These are phyloP conservation scores for Melaleuca quinquenervia DNA, from an alignment of 345 rosid species.

Conservation along the genomic window DNA sequence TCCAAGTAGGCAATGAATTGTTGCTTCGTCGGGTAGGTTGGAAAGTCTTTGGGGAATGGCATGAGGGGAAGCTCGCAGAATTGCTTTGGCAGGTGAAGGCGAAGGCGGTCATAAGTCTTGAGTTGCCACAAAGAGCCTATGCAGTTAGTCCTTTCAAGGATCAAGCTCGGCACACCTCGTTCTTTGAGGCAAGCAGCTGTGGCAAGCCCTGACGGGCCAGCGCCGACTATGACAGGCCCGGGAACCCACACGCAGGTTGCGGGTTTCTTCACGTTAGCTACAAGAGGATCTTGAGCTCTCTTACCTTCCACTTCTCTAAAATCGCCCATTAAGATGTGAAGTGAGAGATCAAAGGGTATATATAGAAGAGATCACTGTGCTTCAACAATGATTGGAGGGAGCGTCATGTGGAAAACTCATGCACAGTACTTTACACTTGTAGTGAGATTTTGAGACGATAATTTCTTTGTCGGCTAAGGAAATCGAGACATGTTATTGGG, in stretches of 20 bases:
- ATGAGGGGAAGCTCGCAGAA: constrained; percentile 67
- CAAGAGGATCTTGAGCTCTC: constrained; percentile 3
- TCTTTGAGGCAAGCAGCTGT: constrained; percentile 59
- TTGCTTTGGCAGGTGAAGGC: constrained; percentile 82
- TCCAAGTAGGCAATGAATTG: constrained; percentile 57
- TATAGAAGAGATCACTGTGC: neutral
- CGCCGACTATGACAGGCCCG: constrained; percentile 69
- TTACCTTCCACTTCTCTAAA: constrained; percentile 4
- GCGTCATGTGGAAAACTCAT: neutral
- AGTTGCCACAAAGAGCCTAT: constrained; percentile 73
- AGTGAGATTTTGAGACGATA: neutral
- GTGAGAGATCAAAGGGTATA: neutral
- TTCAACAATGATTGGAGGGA: neutral
- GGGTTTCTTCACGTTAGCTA: neutral
- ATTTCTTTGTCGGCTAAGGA: neutral
- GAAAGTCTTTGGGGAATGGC: constrained; percentile 54
- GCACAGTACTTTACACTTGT: neutral
- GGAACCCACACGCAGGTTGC: constrained; percentile 13
- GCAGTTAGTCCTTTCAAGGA: constrained; percentile 57
- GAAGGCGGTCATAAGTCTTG: constrained; percentile 82
- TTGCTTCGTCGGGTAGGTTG: constrained; percentile 71
- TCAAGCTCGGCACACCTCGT: constrained; percentile 41
- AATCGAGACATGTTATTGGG: neutral
- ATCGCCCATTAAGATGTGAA: neutral
- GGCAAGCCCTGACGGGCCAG: constrained; percentile 80